These are phyloP conservation scores for Fusarium sambucinum DNA, from an alignment of 2,329 filamentous ascomycete species.

Conservation along the genomic window DNA sequence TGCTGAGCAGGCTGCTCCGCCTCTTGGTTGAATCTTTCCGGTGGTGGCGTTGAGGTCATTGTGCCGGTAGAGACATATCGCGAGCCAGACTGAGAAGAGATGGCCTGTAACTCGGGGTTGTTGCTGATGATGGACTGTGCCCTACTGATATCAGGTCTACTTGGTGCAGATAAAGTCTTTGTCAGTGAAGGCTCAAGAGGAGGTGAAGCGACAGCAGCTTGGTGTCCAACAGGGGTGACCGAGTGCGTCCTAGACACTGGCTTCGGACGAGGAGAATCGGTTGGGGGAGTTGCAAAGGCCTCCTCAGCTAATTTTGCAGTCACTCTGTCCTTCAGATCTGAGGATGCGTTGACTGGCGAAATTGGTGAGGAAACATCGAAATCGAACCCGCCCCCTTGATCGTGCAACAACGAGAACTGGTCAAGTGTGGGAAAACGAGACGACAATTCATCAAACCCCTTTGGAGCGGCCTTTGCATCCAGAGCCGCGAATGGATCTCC, in stretches of 20 bases:
- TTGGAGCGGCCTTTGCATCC: conserved; percentile 69
- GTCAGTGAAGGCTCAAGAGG: conserved; percentile 50
- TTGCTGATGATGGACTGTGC: conserved; percentile 74
- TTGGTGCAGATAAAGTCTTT: conserved; percentile 57
- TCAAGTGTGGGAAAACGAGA: conserved; percentile 90
- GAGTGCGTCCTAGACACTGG: conserved; percentile 50
- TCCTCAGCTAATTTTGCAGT: conserved; percentile 85
- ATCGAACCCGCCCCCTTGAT: conserved; percentile 85
- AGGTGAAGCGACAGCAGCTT: conserved; percentile 41
- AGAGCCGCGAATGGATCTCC: conserved; percentile 92
- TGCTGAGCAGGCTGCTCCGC: conserved; percentile 34
- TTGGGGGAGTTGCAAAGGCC: conserved; percentile 72
- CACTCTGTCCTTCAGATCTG: conserved; percentile 71
- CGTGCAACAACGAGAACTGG: conserved; percentile 90
- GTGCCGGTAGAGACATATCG: conserved; percentile 74
- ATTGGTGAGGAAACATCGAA: conserved; percentile 73
- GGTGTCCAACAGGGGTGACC: conserved; percentile 47
- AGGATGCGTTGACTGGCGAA: conserved; percentile 60
- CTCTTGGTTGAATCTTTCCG: conserved; percentile 55
- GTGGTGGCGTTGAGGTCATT: conserved; percentile 75
- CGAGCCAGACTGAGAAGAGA: conserved; percentile 59
- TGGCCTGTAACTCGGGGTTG: conserved; percentile 71
- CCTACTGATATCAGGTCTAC: conserved; percentile 65
- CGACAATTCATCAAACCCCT: conserved; percentile 81
- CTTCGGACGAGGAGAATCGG: conserved; percentile 34